These are phyloP conservation scores for Lathyrus tuberosus DNA, from an alignment of 306 rosid species.

Conservation along the genomic window DNA sequence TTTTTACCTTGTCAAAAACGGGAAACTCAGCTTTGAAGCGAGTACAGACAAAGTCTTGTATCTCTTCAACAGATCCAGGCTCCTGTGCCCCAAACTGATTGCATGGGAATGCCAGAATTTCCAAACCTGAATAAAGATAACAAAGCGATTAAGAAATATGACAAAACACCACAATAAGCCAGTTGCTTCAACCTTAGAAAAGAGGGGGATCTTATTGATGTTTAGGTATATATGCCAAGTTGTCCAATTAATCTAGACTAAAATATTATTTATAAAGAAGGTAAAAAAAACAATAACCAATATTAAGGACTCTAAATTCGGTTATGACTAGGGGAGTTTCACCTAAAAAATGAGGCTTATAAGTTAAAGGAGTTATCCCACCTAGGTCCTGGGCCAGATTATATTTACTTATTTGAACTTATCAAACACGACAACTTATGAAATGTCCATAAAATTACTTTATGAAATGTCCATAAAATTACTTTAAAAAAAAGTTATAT, in stretches of 20 bases:
- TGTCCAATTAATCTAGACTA: neutral
- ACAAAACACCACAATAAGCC: too few species aligned
- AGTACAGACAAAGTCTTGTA: conserved; percentile 82
- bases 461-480: too few species aligned
- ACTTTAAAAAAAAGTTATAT: neutral
- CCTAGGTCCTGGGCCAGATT: neutral
- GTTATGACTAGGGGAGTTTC: neutral
- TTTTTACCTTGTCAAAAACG: conserved; percentile 81
- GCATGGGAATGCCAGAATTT: conserved; percentile 95
- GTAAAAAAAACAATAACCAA: neutral
- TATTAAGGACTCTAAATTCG: neutral
- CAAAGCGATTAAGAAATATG: neutral
- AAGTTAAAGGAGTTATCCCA: neutral
- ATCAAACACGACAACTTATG: too few species aligned
- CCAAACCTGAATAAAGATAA: conserved; percentile 58
- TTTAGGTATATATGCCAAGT: too few species aligned
- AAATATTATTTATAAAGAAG: neutral
- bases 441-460: neutral
- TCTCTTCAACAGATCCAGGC: conserved; percentile 88
- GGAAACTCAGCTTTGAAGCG: conserved; percentile 97
- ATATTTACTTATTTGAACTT: neutral
- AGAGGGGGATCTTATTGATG: too few species aligned
- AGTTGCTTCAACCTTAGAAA: too few species aligned
- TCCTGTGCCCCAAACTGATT: conserved; percentile 98
- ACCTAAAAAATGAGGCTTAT: neutral